phyloP scores from a whole-genome alignment of 2,329 filamentous ascomycete species.

The Aspergillus fijiensis region DNA sequence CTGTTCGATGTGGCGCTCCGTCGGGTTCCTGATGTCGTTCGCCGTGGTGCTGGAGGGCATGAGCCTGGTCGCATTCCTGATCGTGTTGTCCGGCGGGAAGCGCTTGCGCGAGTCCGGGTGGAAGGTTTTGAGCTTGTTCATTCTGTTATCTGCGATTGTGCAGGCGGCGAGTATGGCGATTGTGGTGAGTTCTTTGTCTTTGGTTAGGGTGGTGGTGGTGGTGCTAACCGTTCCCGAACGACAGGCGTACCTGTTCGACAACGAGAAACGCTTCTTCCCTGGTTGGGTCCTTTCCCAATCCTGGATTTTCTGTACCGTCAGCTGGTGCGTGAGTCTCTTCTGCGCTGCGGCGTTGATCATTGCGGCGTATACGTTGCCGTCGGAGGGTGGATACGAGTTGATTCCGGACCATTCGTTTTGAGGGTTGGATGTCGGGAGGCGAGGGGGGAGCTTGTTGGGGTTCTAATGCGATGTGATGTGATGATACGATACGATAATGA shows the following conservation, averaged over 20 bases:
- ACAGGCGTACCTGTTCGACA: constrained; percentile 78
- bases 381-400: constrained; percentile 84
- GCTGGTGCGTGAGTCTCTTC: constrained; percentile 56
- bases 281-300: constrained; percentile 80
- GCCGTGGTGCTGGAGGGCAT: constrained; percentile 79
- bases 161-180: constrained; percentile 77
- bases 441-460: no score
- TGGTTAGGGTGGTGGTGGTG: no score
- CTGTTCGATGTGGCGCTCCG: constrained; percentile 87
- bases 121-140: constrained; percentile 68
- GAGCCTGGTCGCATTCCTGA: constrained; percentile 73
- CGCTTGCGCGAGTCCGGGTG: constrained; percentile 78
- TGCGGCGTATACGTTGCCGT: constrained; percentile 69
- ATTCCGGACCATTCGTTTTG: constrained; percentile 50
- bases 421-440: not conserved
- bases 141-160: constrained; percentile 64
- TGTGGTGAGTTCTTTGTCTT: constrained; percentile 63
- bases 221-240: not conserved
- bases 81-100: constrained; percentile 76
- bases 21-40: constrained; percentile 85
- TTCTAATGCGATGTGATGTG: not conserved
- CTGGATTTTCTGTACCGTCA: constrained; percentile 70
- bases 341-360: constrained; percentile 60
- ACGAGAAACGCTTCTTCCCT: constrained; percentile 78
- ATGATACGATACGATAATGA: constrained; percentile 3